Base-by-base conservation (phyloP, 2,329 filamentous ascomycete species). In the Phialophora expanda region DNA sequence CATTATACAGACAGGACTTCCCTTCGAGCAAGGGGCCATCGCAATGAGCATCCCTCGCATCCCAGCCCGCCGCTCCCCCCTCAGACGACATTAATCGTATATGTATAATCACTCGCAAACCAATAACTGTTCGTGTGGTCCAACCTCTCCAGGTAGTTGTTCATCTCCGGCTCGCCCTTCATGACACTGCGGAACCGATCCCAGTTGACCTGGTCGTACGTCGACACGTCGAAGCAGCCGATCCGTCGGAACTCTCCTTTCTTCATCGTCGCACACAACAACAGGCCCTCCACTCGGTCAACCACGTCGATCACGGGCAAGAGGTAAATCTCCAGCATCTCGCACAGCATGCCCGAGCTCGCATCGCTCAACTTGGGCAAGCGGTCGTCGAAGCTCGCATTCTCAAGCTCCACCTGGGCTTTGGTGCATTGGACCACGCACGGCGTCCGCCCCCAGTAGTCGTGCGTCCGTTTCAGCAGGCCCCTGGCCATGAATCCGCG, bases 91-190 rank as follows among this genome's bases (percentile, higher is more conserved):
- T 69, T 73, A 62, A 73, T 69, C n/a, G 69, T 70, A 62, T 73
- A 73, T 20, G 71, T 73, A 51, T 69, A 73, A 57, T 73, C 70
- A 62, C 71, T 73, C 8, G 71, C 70, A 65, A 71, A 71, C 70
- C 70, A 71, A 61, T 73, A 70, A 26, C 68, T 68, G 44, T 72
- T 71, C 38, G 64, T 64, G 58, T 72, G 71, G 63, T 72, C 71
- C 54, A 72, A 54, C 30, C 71, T 51, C 34, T 71, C 71, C 41
- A 70, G 66, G 54, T 68, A 71, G 60, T 73, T 73, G 24, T 64
- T 41, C 71, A 73, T 71, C 22, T 71, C 70, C 24, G 66, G 56
- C 46, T 71, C 69, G 17, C 68, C 70, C 64, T 71, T 73, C 70
- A 71, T 71, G 22, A 73, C 67, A 26, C 64, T 69, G 44, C 68